Evolutionary conservation across 1,284 basidiomycete species (phyloP), one percentile per base, ranked within the genome.

Genomic region (Hemileia vastatrix): DNA sequence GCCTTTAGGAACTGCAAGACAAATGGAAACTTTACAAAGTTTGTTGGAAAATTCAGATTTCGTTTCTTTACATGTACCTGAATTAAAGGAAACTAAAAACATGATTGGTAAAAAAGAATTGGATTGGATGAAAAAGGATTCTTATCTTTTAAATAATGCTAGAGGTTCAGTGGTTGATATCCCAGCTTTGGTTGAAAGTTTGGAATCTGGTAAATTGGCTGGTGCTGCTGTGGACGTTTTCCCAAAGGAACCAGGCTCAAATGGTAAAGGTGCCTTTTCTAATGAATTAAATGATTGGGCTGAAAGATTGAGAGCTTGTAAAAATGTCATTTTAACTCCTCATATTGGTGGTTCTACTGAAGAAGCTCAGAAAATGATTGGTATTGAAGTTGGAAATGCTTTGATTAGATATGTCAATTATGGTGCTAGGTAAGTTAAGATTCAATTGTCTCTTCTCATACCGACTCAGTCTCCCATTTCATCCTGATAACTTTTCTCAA

Each of bases 121-220:
- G 36, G 58, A 69, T 52, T 65, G 66, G 33, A 75, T 75, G 73
- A 74, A 74, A 67, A 72, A 71, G 64, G 73, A 72, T 27, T 27
- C 70, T 1, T 75, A 72, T 67, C 67, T 75, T n/a, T 62, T 75
- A 63, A 75, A 75, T 70, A 75, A 75, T 54, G 72, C 73, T 47
- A 70, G 73, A n/a, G 73, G 73, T 51, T 65, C 63, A 36, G 72
- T 75, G n/a, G 3, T 74, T 74, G 53, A 67, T 60, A 18, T 58
- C 71, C 57, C 67, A 70, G 43, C 66, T 75, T 59, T 59, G 15
- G 48, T 59, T 24, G 57, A 59, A 40, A 24, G 45, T 36, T 67
- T 75, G 36, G 60, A 67, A 54, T 68, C 69, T 11, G 72, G 72
- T 45, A 71, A 74, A 54, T 59, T 74, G 18, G 73, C 67, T 15